Base-by-base conservation (phyloP, 441 rosid species). In the Gossypium lobatum region DNA sequence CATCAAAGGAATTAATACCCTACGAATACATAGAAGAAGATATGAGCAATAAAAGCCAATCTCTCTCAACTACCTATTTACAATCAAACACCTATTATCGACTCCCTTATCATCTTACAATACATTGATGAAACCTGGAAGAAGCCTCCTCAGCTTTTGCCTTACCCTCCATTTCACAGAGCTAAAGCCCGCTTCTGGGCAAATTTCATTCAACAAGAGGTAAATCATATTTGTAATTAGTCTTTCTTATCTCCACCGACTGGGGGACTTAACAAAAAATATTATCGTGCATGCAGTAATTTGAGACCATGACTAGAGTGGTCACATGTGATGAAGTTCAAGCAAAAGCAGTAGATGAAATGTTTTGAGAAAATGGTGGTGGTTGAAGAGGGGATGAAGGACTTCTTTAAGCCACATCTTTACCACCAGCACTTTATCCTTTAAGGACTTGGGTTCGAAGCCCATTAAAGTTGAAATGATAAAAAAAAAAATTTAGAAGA, bases 311-410 rank as follows among this genome's bases (percentile, higher is more conserved):
- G 48, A 1, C 20, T 1, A 10, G 17, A n/a, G 62, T 79, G 53
- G 13, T 78, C 39, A 80, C 63, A 73, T 73, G 60, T 23, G 75
- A 73, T 18, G 83, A 78, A 70, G 77, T 55, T 18, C 88, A 79
- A 77, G 82, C 62, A 68, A 80, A 72, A 70, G 84, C 80, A 3
- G 54, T 73, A 1, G 21, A 45, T 42, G 83, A 83, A 20, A 17
- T 79, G 20, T 63, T 67, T 6, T 28, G 87, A 76, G 83, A 83
- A 83, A 63, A 60, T 85, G 65, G 74, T 61, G 52, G 73, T 34
- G 39, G 39, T 34, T 1, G 39, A 34, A 5, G 39, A 6, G 39
- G 39, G 8, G 39, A 34, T 34, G 7, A 34, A 34, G 8, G 39
- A 34, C 39, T 34, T 34, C 39, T 34, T 34, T 34, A 34, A 34